A percentile compares a stretch with the other conserved stretches of the same genome.
Conservation (phyloP, 176 grass and related monocot genomes). For the Themeda triandra region DNA sequence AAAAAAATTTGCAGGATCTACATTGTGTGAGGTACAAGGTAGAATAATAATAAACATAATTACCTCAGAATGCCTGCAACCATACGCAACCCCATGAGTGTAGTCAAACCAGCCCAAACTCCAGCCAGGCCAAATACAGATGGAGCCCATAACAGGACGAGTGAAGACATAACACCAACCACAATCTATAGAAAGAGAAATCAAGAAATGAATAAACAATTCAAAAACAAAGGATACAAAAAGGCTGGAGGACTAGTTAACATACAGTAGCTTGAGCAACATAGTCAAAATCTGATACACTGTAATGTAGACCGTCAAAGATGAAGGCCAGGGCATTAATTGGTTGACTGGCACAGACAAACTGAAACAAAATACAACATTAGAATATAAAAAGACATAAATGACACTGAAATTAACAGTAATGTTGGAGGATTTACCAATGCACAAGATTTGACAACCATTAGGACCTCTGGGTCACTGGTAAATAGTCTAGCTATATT, state of each 20-base stretch:
- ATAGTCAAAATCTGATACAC: slow-evolving; percentile 93
- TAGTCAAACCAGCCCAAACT: slow-evolving; percentile 93
- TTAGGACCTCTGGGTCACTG: slow-evolving; percentile 72
- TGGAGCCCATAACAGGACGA: slow-evolving; percentile 81
- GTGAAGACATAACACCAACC: slow-evolving; percentile 67
- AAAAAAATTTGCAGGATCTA: neutral
- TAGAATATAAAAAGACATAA: neutral
- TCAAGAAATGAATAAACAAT: slow-evolving; percentile 5
- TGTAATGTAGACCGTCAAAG: slow-evolving; percentile 94
- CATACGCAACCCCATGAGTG: slow-evolving; percentile 86
- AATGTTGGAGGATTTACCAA: slow-evolving; percentile 56
- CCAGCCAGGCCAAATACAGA: slow-evolving; percentile 72
- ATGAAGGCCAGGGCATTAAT: slow-evolving; percentile 94
- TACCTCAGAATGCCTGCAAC: slow-evolving; percentile 71
- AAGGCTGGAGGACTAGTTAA: slow-evolving; percentile 7
- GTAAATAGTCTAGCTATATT: slow-evolving; percentile 83
- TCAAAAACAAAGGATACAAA: neutral
- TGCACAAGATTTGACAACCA: slow-evolving; percentile 75
- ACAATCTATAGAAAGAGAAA: slow-evolving; percentile 60
- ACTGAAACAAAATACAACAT: slow-evolving; percentile 47
- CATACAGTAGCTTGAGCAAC: slow-evolving; percentile 79
- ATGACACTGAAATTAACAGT: neutral
- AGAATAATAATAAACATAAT: slow-evolving; percentile 28
- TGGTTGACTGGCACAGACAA: slow-evolving; percentile 91
- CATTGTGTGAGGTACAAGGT: neutral